Percentiles rank a stretch among this genome's conserved stretches.
phyloP scores from a whole-genome alignment of 352 stramenopile genomes.

The Phytopythium litorale region DNA sequence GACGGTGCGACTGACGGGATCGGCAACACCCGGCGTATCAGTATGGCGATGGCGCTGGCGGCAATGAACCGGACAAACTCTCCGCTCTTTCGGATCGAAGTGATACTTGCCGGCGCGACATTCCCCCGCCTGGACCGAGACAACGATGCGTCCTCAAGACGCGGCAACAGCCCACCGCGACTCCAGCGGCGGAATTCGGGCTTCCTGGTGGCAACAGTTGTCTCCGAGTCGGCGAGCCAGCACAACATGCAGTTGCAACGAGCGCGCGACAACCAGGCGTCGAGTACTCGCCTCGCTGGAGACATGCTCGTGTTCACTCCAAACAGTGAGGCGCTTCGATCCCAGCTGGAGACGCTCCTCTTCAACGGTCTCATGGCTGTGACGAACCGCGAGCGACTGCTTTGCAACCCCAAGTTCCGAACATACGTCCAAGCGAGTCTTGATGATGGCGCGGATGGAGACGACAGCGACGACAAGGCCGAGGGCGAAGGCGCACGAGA shows the following conservation, averaged over 20 bases:
- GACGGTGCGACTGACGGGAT: neutral
- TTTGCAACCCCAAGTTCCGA: constrained; percentile 62
- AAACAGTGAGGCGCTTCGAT: constrained; percentile 45
- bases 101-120: constrained; percentile 18
- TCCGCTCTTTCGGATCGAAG: constrained; percentile 78
- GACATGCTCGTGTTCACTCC: constrained; percentile 51
- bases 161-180: constrained; percentile 1
- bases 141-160: neutral
- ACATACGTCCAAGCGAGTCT: constrained; percentile 57
- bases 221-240: neutral
- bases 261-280: neutral
- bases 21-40: neutral
- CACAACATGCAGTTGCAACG: neutral
- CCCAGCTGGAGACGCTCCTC: constrained; percentile 64
- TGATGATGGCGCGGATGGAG: constrained; percentile 34
- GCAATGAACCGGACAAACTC: constrained; percentile 2
- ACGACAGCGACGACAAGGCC: constrained; percentile 34
- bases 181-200: constrained; percentile 17
- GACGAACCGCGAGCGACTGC: constrained; percentile 56
- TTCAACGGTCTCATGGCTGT: constrained; percentile 65
- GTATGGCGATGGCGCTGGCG: neutral
- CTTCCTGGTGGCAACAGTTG: constrained; percentile 10
- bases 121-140: neutral
- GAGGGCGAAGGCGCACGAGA: constrained; percentile 34
- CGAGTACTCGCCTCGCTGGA: neutral